Evolutionary conservation across 306 rosid species (phyloP), one percentile per base, ranked within the genome.

Genomic region (Sicyos edulis): DNA sequence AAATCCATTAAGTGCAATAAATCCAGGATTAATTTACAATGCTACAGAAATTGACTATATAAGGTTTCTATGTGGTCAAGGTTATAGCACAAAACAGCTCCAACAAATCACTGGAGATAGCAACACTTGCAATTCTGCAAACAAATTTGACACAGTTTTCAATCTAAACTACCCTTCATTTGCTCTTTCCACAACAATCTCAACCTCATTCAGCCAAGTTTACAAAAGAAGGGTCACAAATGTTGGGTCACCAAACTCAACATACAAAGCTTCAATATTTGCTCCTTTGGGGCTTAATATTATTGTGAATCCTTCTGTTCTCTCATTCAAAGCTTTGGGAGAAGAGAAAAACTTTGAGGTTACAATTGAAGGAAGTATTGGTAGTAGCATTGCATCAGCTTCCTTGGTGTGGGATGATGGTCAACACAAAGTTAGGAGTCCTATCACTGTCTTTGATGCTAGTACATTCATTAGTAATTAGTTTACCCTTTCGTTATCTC

Each of bases 311-410:
- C 89, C 89, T 0, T 56, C n/a, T 20, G 66, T 82, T 71, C 64
- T 89, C 2, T 52, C 84, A 0, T 89, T 86, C 80, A 72, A 74
- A 14, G 56, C 76, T 53, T 7, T 76, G 0, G 85, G 80, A 4
- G 78, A 86, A 57, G 77, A 74, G 26, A 51, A 1, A 17, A 65
- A 64, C 0, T 88, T 79, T 80, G 54, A 12, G 42, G 17, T 83
- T 16, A 78, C 53, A 0, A 37, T 84, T 34, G 3, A 45, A 45
- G 50, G 50, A 45, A 45, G 14, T 9, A 45, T 45, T 11, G 11
- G 2, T 10, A 45, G 3, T 10, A 2, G 14, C 50, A 45, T 45
- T 45, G 50, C 50, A 0, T 45, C 50, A 9, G 75, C 80, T 59
- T 55, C 40, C 0, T 50, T 70, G 58, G 60, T 70, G 15, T 49